Evolutionary conservation across 2,329 filamentous ascomycete genomes (phyloP), one percentile per base, ranked within the genome.

Genomic region (Venturia pyrina): DNA sequence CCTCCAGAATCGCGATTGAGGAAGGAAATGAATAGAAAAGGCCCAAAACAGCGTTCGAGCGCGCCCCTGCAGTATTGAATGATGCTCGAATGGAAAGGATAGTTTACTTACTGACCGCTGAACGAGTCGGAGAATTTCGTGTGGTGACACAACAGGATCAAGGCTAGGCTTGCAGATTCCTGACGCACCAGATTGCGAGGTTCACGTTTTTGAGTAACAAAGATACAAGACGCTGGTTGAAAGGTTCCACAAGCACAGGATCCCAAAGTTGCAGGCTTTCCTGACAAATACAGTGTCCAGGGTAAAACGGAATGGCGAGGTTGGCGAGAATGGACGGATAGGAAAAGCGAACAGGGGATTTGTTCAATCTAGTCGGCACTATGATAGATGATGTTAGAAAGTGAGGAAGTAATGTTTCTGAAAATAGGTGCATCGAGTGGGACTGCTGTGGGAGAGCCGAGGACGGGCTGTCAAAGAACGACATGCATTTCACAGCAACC

Each of bases 121-220:
- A n/a, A 59, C 53, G 28, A 43, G 37, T 62, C 60, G 60, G 60
- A 43, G 60, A 62, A 28, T 62, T 62, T 2, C 6, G 37, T 62
- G 28, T 43, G 60, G 60, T 43, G 43, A 46, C 60, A 62, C 60
- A 44, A 17, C 60, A 62, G 60, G 60, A 44, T 21, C 60, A 43
- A 11, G 28, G 37, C 37, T 62, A 32, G 60, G 28, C n/a, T 34
- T 59, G 32, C 53, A 59, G 53, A n/a, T 37, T 59, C 32, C 53
- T n/a, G 53, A 59, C 53, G 53, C 53, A 59, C 53, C 53, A 59
- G 53, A 10, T 59, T 59, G 53, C 34, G 62, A 50, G 34, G 46
- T 64, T 64, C 62, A 64, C 62, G 62, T 64, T 64, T 64, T 64
- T 28, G 62, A 37, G 62, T 53, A 64, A 64, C 62, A 32, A 34